Percentiles rank a stretch among this genome's conserved stretches.
Evolutionary conservation across 257 asterid species (phyloP).

Genomic region (Rauvolfia tetraphylla): DNA sequence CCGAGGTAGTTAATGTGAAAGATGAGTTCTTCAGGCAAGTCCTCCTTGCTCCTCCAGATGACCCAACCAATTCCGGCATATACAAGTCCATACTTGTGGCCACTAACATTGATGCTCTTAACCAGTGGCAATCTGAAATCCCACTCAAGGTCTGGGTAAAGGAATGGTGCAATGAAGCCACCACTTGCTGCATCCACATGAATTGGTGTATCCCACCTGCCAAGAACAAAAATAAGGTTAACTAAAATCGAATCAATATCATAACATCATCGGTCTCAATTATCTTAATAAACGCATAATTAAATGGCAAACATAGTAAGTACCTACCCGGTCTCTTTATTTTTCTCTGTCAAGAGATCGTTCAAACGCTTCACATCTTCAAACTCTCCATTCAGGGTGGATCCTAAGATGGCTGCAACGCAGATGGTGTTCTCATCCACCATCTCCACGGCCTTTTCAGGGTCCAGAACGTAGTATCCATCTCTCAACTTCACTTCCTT

Average conservation of each 20-base stretch:
- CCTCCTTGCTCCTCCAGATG: constrained; percentile 77
- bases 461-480: constrained; percentile 92
- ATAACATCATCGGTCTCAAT: neutral
- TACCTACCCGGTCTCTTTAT: constrained; percentile 62
- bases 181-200: constrained; percentile 98
- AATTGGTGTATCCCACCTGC: constrained; percentile 87
- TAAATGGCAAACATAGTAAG: neutral
- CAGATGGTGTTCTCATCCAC: constrained; percentile 94
- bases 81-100: constrained; percentile 93
- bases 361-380: constrained; percentile 83
- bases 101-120: constrained; percentile 88
- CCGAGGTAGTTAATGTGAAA: constrained; percentile 93
- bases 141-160: constrained; percentile 89
- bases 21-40: constrained; percentile 81
- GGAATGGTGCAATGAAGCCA: constrained; percentile 88
- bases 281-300: neutral
- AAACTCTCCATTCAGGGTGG: constrained; percentile 87
- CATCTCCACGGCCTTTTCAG: constrained; percentile 76
- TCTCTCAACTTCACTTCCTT: constrained; percentile 77
- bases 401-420: constrained; percentile 86
- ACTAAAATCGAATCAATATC: neutral
- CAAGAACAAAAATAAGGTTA: neutral
- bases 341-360: constrained; percentile 64
- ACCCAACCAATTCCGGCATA: constrained; percentile 96
- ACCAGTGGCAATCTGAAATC: constrained; percentile 82